These are phyloP conservation scores for Penicillium verhagenii DNA, from an alignment of 495 filamentous ascomycete species.

Conservation along the genomic window DNA sequence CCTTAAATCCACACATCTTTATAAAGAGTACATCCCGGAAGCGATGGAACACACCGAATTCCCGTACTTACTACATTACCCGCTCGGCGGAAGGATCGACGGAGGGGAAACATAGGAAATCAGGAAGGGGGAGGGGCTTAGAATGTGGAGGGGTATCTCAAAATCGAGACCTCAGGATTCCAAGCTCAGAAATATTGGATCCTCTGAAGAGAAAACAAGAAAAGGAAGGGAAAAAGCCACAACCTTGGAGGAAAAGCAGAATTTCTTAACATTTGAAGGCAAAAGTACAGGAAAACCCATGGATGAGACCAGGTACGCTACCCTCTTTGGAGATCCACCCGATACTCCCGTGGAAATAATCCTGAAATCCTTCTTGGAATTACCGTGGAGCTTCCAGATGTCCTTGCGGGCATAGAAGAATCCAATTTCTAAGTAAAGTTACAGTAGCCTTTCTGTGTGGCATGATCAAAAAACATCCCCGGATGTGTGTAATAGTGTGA, in stretches of 20 bases:
- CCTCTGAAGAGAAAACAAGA: neutral
- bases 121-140: neutral
- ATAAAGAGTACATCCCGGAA: neutral
- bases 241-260: neutral
- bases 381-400: neutral
- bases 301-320: slow-evolving; percentile 5
- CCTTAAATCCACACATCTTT: neutral
- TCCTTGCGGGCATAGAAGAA: too few relatives aligned
- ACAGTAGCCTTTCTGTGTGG: too few relatives aligned
- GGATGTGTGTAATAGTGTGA: neutral
- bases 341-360: slow-evolving; percentile 9
- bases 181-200: neutral
- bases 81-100: slow-evolving; percentile 11
- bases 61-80: too few relatives aligned
- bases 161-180: neutral
- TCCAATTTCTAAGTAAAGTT: too few relatives aligned
- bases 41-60: slow-evolving; percentile 1
- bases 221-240: neutral
- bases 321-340: slow-evolving; percentile 13
- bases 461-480: neutral
- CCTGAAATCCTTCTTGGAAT: neutral
- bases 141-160: neutral
- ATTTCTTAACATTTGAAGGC: too few relatives aligned
- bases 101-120: slow-evolving; percentile 3
- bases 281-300: too few relatives aligned